Evolutionary conservation across 768 basidiomycete genomes (phyloP), one percentile per base, ranked within the genome.

Genomic region (Boletus barrowsii): DNA sequence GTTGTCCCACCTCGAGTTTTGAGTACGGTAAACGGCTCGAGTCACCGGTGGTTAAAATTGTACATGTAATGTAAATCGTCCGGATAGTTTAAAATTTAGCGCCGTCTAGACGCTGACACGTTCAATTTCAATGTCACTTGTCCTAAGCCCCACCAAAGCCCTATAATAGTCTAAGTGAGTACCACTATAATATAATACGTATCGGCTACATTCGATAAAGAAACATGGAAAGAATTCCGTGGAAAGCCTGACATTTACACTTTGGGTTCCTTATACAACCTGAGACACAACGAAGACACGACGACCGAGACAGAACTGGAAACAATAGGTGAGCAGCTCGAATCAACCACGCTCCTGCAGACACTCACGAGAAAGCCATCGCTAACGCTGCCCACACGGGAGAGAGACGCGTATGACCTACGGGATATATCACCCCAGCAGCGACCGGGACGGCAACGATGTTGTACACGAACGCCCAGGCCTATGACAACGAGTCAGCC

Each of bases 321-420:
- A 29, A 53, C 2, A 13, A 26, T 8, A 14, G 18, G 48, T 62
- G 17, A 59, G 41, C n/a, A 43, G 20, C 17, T 7, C 10, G 5
- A 32, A 35, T 26, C 22, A 10, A 44, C 48, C 48, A 51, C 8
- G 40, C 20, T 17, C 8, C 18, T 42, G 22, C 36, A 20, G n/a
- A 30, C 10, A 51, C 83, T 73, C 62, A 86, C 83, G 84, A 86
- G 49, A 89, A 67, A 22, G 89, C 88, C 90, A 91, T 92, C 0
- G 86, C 83, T 10, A 90, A 70, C 0, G 89, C 87, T 11, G 86
- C 83, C 88, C 88, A 92, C 3, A 90, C 87, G 3, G 92, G 90
- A 35, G 76, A 76, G 49, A 84, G 82, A 54, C 87, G 76, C n/a
- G 77, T 75, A 55, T 83, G 83, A 11, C 81, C 76, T 17, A 79